These are phyloP conservation scores for Aspergillus panamensis DNA, from an alignment of 495 filamentous ascomycete genomes.

Conservation along the genomic window DNA sequence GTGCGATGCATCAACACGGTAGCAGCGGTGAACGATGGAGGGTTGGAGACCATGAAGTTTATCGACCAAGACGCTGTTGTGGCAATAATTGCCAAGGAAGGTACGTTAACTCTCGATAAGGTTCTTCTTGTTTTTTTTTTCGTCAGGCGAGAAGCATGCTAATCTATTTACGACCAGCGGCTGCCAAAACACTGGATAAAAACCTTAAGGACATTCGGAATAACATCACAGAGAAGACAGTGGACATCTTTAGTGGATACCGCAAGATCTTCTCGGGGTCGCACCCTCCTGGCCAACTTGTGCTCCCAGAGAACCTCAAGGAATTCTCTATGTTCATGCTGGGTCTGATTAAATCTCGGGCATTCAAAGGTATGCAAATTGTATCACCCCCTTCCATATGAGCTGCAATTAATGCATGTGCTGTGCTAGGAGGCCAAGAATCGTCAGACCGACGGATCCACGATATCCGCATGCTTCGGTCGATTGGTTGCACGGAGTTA, in stretches of 20 bases:
- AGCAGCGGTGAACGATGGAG: constrained; percentile 81
- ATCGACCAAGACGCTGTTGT: constrained; percentile 94
- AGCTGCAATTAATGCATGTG: constrained; percentile 3
- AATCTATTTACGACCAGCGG: constrained; percentile 44
- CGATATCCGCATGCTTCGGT: constrained; percentile 84
- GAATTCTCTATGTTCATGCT: constrained; percentile 98
- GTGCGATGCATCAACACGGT: constrained; percentile 93
- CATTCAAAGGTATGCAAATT: constrained; percentile 68
- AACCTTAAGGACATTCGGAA: constrained; percentile 85
- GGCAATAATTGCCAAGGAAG: constrained; percentile 84
- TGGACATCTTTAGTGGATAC: constrained; percentile 91
- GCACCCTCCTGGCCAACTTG: constrained; percentile 88
- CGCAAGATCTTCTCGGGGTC: constrained; percentile 83
- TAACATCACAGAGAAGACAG: constrained; percentile 82
- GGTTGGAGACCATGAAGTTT: constrained; percentile 80
- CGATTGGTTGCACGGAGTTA: constrained; percentile 79
- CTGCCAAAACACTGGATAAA: constrained; percentile 73
- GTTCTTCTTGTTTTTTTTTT: too few relatives aligned
- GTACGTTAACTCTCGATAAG: constrained; percentile 35
- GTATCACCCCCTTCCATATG: not conserved
- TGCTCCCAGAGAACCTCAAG: constrained; percentile 93
- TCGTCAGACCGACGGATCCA: constrained; percentile 88
- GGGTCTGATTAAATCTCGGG: constrained; percentile 84
- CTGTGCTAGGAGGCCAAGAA: constrained; percentile 63
- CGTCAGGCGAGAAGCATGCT: not conserved